Conservation (phyloP, 805 yeast species). For the Ogataea wickerhamii region DNA sequence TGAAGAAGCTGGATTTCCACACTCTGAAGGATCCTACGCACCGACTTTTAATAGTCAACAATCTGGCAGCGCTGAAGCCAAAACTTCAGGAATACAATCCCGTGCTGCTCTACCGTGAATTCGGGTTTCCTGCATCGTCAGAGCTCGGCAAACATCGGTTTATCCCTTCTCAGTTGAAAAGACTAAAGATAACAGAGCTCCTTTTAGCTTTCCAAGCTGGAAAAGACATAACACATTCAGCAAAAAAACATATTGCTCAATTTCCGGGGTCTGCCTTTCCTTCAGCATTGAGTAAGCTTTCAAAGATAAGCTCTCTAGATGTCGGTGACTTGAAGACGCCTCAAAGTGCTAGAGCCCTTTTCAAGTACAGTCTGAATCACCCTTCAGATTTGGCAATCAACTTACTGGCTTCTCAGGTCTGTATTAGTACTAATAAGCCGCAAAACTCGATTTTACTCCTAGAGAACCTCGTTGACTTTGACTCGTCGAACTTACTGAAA, state of each 20-base stretch:
- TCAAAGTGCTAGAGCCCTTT: conserved; percentile 32
- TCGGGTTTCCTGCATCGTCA: conserved; percentile 30
- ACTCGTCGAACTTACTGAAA: conserved; percentile 11
- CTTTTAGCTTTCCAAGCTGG: conserved; percentile 40
- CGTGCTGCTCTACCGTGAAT: conserved; percentile 29
- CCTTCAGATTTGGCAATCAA: conserved; percentile 31
- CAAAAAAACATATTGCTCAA: conserved; percentile 14
- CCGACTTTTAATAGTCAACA: conserved; percentile 42
- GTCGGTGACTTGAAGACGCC: conserved; percentile 13
- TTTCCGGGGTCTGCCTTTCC: conserved; percentile 28
- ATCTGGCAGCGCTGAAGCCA: conserved; percentile 34
- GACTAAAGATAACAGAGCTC: conserved; percentile 42
- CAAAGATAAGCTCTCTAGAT: conserved; percentile 18
- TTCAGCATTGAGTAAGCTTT: conserved; percentile 20
- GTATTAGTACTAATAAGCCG: conserved; percentile 27
- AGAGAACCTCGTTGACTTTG: conserved; percentile 28
- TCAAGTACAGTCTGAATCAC: conserved; percentile 32
- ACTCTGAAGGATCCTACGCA: conserved; percentile 38
- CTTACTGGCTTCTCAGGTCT: conserved; percentile 35
- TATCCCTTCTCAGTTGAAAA: conserved; percentile 38
- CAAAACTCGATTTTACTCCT: conserved; percentile 35
- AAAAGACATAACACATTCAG: conserved; percentile 24
- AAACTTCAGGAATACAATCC: conserved; percentile 13
- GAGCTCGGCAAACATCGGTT: conserved; percentile 29
- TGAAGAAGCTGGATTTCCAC: conserved; percentile 33